A percentile compares a stretch with the other conserved stretches of the same genome.
Evolutionary conservation across 1,139 yeast species (phyloP).

Genomic region (Taphrina confusa): DNA sequence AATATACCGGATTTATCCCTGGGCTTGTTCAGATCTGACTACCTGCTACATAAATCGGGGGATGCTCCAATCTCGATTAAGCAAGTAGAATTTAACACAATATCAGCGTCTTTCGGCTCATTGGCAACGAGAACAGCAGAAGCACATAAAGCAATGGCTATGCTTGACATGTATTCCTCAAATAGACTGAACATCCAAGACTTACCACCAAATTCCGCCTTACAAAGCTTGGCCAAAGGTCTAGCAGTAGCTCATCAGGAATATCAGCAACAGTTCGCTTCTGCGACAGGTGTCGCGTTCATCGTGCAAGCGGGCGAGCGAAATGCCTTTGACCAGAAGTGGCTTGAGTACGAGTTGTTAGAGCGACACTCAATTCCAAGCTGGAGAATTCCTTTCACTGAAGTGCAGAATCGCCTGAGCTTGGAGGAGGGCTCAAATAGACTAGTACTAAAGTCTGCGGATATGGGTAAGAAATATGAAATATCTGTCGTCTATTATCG

Average conservation of each 20-base stretch:
- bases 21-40: constrained; percentile 89
- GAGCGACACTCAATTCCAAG: constrained; percentile 60
- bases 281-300: constrained; percentile 63
- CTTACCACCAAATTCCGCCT: constrained; percentile 69
- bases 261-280: constrained; percentile 50
- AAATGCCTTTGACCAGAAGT: constrained; percentile 87
- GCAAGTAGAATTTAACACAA: constrained; percentile 94
- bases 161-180: constrained; percentile 44
- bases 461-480: constrained; percentile 48
- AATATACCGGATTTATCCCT: constrained; percentile 68
- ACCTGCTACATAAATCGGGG: constrained; percentile 62
- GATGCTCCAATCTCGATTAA: constrained; percentile 56
- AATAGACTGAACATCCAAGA: constrained; percentile 48
- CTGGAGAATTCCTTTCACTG: constrained; percentile 65
- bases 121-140: constrained; percentile 76
- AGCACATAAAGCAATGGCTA: constrained; percentile 54
- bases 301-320: constrained; percentile 84
- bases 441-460: constrained; percentile 23
- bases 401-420: constrained; percentile 54
- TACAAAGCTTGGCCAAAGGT: constrained; percentile 64
- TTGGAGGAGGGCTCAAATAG: constrained; percentile 51
- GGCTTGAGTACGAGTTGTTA: constrained; percentile 70
- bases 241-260: constrained; percentile 64
- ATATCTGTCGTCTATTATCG: constrained; percentile 87
- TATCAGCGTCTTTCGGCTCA: constrained; percentile 93